Base-by-base conservation (phyloP, 805 yeast genomes). In the Suhomyces vadensis region DNA sequence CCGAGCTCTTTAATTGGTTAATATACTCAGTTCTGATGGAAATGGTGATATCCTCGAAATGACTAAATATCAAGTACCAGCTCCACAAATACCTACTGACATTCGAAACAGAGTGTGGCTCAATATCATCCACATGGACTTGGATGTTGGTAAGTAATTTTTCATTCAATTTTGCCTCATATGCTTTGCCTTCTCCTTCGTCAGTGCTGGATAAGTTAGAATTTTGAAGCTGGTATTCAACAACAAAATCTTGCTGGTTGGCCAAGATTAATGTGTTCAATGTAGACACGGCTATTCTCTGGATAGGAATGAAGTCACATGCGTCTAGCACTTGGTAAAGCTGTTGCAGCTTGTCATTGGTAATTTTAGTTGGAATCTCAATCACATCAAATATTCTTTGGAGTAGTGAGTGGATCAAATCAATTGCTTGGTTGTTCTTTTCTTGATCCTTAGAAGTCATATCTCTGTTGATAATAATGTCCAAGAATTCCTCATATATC, bases 21-120 rank as follows among this genome's bases (percentile, higher is more conserved):
- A 83, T 75, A 53, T 85, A 86, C 35, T 73, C 69, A 37, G 78
- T 74, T 44, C 90, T 74, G 51, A 89, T 72, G 31, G 78, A 76
- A 51, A 79, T 81, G 1, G 94, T 79, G 5, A 85, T 75, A 46
- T 81, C 79, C 41, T 75, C 73, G 57, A 89, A 85, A 60, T 81
- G 81, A 22, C 65, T 67, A 49, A 86, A 72, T 0, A 86, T 61
- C 42, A 87, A 66, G 48, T 65, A 67, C 95, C 95, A 90, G 44
- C 80, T 67, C 83, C 87, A 83, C 25, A 85, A 52, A 56, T 77
- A 85, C 16, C 60, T 67, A 22, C 73, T 56, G 36, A 72, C 52
- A 2, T 17, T 46, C 13, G 40, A 25, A 6, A 36, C 37, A 6
- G 50, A 33, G 4, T 47, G 57, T 10, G 31, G 58, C 3, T 57